Evolutionary conservation across 495 filamentous ascomycete genomes (phyloP), one percentile per base, ranked within the genome.

Genomic region (Apodospora peruviana): DNA sequence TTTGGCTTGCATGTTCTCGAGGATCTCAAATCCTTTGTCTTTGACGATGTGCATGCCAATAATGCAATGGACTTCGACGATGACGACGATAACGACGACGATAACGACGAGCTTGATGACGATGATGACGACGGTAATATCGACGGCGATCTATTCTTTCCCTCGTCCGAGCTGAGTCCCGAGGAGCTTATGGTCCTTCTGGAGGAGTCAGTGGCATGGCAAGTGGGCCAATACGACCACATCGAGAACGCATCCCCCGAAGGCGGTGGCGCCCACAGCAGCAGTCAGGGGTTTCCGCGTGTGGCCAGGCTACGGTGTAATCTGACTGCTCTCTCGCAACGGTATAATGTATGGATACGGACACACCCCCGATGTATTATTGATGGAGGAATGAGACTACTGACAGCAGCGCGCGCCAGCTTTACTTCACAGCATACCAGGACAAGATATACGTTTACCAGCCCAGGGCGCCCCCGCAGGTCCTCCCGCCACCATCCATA

Each of bases 361-460:
- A 23, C 19, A 10, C 25, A 35, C 25, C n/a, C n/a, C n/a, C n/a
- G n/a, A n/a, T n/a, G n/a, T n/a, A n/a, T n/a, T n/a, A n/a, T n/a
- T n/a, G n/a, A n/a, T n/a, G n/a, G n/a, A n/a, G n/a, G n/a, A n/a
- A n/a, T n/a, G n/a, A n/a, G 14, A 20, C n/a, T 20, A 10, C 44
- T 61, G 36, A 58, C 34, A 4, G 16, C 9, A 12, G 17, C 16
- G 14, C 21, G 32, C 8, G 16, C 12, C 42, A 73, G 67, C 72
- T 95, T 23, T 83, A 89, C 45, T 91, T 96, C 57, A 76, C 83
- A 8, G 91, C 89, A n/a, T 86, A 83, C 53, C 60, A 67, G 21
- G 75, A 83, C 36, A 68, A 80, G 37, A 85, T 98, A 8, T 77
- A 88, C 53, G 78, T 94, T 45, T 93, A 83, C 66, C 70, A 79